Evolutionary conservation across 306 rosid genomes (phyloP).

Genomic region (Acacia acuminata): DNA sequence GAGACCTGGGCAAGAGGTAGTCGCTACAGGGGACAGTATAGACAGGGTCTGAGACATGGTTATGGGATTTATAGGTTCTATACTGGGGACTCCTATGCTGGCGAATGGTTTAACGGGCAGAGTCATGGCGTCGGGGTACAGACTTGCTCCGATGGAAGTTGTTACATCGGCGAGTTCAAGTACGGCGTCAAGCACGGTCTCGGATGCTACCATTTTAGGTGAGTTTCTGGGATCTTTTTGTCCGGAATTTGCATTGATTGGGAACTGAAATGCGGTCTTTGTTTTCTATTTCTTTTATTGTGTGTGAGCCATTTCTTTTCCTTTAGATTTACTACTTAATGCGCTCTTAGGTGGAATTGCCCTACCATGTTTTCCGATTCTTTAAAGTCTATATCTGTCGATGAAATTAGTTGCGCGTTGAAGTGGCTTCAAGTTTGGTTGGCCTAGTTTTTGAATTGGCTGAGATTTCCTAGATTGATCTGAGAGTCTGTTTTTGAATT

Average conservation of each 20-base stretch:
- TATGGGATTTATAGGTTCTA: conserved; percentile 75
- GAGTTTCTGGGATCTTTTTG: neutral
- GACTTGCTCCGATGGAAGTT: conserved; percentile 82
- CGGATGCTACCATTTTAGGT: conserved; percentile 91
- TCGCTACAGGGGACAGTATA: conserved; percentile 73
- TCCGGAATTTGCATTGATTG: neutral
- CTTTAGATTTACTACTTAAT: neutral
- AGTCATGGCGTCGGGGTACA: conserved; percentile 89
- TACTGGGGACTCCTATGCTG: conserved; percentile 79
- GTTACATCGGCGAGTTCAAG: conserved; percentile 78
- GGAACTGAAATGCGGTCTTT: neutral
- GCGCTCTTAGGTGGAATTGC: neutral
- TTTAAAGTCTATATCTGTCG: neutral
- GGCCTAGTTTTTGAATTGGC: conserved; percentile 26
- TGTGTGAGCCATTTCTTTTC: no score
- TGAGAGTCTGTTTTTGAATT: neutral
- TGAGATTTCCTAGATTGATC: neutral
- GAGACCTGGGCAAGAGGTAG: conserved; percentile 80
- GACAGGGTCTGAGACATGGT: conserved; percentile 79
- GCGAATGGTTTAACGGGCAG: conserved; percentile 90
- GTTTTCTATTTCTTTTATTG: neutral
- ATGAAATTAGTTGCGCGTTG: conserved; percentile 30
- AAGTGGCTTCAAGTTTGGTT: conserved; percentile 18
- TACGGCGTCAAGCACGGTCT: conserved; percentile 80
- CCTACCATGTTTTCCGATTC: neutral